A percentile compares a stretch with the other conserved stretches of the same genome.
These are phyloP conservation scores for Dendrostoma leiphaemia DNA, from an alignment of 2,329 filamentous ascomycete genomes.

Conservation along the genomic window DNA sequence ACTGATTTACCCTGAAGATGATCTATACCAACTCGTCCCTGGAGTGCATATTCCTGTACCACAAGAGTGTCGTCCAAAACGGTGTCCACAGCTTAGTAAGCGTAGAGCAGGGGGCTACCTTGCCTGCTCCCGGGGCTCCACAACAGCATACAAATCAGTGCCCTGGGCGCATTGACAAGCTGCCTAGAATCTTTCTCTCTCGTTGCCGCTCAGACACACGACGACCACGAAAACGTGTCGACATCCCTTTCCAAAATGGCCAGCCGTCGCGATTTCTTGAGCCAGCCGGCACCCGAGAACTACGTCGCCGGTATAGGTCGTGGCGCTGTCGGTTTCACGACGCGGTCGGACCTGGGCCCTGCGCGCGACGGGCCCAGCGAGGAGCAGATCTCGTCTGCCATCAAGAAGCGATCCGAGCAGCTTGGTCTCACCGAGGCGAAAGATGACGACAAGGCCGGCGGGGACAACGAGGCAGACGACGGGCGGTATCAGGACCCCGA, in stretches of 20 bases:
- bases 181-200: background rate
- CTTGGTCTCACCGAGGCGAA: constrained; percentile 59
- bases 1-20: background rate
- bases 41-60: background rate
- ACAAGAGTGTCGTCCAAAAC: background rate
- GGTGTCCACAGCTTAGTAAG: background rate
- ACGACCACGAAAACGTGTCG: background rate
- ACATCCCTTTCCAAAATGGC: constrained; percentile 40
- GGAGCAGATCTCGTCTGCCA: constrained; percentile 96
- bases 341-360: constrained; percentile 91
- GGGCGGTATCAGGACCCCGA: constrained; percentile 93
- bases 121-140: background rate
- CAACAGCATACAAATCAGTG: background rate
- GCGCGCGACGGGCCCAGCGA: constrained; percentile 93
- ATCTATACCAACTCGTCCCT: background rate
- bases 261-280: constrained; percentile 79
- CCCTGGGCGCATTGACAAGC: background rate
- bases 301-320: constrained; percentile 95
- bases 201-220: background rate
- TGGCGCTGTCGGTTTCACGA: constrained; percentile 97
- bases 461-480: constrained; percentile 62
- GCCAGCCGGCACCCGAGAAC: constrained; percentile 80
- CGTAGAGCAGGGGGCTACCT: background rate
- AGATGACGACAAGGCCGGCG: constrained; percentile 64
- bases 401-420: constrained; percentile 87